phyloP scores from a whole-genome alignment of 345 rosid genomes.

The Geranium rotundifolium region DNA sequence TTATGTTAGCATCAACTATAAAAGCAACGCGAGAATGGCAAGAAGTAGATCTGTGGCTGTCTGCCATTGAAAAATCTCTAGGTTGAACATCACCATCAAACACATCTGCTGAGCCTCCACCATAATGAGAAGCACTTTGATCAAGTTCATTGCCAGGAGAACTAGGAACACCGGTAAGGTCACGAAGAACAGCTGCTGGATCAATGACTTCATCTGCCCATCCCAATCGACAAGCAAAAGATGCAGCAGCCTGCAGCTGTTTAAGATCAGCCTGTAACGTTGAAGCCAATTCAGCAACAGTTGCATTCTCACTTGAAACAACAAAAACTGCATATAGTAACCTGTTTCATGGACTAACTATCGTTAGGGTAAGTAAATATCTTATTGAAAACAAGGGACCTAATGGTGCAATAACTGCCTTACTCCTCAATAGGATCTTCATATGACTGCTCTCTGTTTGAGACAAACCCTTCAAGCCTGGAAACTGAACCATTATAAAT shows the following conservation, averaged over 20 bases:
- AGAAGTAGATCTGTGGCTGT: conserved; percentile 41
- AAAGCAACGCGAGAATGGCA: conserved; percentile 69
- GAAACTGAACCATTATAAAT: conserved; percentile 49
- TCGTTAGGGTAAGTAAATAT: conserved; percentile 9
- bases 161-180: conserved; percentile 33
- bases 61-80: conserved; percentile 42
- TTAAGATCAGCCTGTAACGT: conserved; percentile 93
- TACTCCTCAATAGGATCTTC: conserved; percentile 99
- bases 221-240: conserved; percentile 95
- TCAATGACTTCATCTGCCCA: conserved; percentile 89
- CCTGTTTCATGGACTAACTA: conserved; percentile 36
- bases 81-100: conserved; percentile 57
- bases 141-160: conserved; percentile 57
- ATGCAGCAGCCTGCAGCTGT: conserved; percentile 96
- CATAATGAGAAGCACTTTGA: conserved; percentile 47
- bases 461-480: conserved; percentile 96
- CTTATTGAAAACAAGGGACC: background rate
- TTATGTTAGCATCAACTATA: conserved; percentile 93
- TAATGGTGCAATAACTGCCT: conserved; percentile 20
- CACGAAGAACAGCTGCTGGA: conserved; percentile 75
- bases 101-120: conserved; percentile 32
- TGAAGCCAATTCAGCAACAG: conserved; percentile 92
- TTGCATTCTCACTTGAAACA: conserved; percentile 92
- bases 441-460: conserved; percentile 95
- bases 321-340: conserved; percentile 91